Conservation (phyloP, 371 early-diverging fungal genomes). For the Mucor piriformis region DNA sequence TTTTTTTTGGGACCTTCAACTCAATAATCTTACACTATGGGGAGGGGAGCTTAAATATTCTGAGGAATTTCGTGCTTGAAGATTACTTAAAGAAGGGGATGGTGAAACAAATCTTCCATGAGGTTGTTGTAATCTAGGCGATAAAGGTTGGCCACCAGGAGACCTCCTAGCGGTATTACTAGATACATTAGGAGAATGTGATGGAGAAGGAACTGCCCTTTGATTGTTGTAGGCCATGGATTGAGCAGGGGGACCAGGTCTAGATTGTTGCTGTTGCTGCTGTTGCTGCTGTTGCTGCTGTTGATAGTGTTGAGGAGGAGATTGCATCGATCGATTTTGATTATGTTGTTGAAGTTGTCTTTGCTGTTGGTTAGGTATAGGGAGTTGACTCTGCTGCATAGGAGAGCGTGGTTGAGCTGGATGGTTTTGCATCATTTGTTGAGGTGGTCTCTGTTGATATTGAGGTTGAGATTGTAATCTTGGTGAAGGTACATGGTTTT, state of each 20-base stretch:
- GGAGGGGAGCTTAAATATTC: conserved; percentile 39
- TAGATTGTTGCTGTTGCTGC: conserved; percentile 2
- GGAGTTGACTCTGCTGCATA: conserved; percentile 4
- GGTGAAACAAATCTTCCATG: conserved; percentile 20
- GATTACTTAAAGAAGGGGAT: conserved; percentile 12
- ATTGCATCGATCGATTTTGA: conserved; percentile 2
- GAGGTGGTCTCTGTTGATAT: conserved; percentile 2
- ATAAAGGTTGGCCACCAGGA: conserved; percentile 3
- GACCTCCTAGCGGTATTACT: conserved; percentile 9
- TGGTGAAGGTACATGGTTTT: background rate
- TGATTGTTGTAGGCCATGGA: background rate
- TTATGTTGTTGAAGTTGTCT: conserved; percentile 1
- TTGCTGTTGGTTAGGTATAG: background rate
- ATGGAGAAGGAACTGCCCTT: conserved; percentile 8
- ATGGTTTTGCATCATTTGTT: background rate
- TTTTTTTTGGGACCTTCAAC: background rate
- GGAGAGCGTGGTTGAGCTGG: background rate
- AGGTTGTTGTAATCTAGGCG: conserved; percentile 13
- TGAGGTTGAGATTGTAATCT: conserved; percentile 10
- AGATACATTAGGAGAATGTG: background rate
- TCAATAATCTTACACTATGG: conserved; percentile 32
- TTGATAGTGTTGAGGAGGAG: background rate
- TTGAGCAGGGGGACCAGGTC: conserved; percentile 6
- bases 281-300: background rate
- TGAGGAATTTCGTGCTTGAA: background rate